Evolutionary conservation across 2,329 filamentous ascomycete species (phyloP), one percentile per base, ranked within the genome.

Genomic region (Talaromyces sp.): DNA sequence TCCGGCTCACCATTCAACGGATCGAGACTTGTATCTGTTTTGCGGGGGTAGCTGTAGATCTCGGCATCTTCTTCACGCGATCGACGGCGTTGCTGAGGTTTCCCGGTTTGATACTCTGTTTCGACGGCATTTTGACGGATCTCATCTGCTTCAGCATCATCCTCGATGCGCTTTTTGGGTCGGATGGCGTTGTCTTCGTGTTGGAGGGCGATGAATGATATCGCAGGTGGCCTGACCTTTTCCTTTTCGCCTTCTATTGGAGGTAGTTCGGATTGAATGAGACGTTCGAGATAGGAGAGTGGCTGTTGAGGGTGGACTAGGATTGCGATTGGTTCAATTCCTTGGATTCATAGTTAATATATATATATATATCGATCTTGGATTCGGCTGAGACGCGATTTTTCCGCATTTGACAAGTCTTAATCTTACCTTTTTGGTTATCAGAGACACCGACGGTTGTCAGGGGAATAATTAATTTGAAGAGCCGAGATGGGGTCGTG

Each of bases 251-350:
- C 78, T 32, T 82, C 77, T 13, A 93, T 78, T 0, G 84, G 83
- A 0, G 90, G 89, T 0, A 96, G 79, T 71, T 96, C 92, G 48
- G 90, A 88, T 67, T 96, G 92, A 42, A 97, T 92, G 3, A 97
- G 77, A 8, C 90, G 85, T 70, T 96, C 90, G 37, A 96, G 85
- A 70, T 96, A 96, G 8, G 90, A 96, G 3, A 97, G 80, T 0
- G 92, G 92, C 67, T 97, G 92, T 57, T 95, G 90, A 0, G 92
- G 91, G 63, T 96, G 92, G 0, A 96, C 82, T 2, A 96, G 83
- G 0, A 96, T 81, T 1, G 91, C 91, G 11, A 96, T 79, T 0
- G 91, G 91, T 62, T 95, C 89, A n/a, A 93, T 85, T 43, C 86
- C 82, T 73, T 35, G 7, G 10, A 20, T 11, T 9, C 30, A 63